phyloP scores from a whole-genome alignment of 176 grass and related monocot species.

The Alopecurus myosuroides region DNA sequence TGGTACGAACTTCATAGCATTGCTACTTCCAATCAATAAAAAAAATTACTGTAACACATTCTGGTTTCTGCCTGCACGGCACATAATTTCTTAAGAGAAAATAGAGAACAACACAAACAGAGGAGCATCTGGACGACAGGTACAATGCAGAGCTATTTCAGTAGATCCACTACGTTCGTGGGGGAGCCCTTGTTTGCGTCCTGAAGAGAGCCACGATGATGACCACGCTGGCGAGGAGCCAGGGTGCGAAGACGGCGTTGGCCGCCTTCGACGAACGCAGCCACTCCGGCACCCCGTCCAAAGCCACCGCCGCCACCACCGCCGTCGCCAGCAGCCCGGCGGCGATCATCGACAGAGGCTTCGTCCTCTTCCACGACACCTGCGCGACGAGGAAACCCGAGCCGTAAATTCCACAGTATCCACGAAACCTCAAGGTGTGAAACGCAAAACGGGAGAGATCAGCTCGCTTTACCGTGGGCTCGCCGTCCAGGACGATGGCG shows the following conservation, averaged over 20 bases:
- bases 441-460: background rate
- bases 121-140: background rate
- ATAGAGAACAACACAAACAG: background rate
- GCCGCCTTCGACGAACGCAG: slow-evolving; percentile 24
- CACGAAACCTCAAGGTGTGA: background rate
- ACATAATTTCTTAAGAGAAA: background rate
- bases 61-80: background rate
- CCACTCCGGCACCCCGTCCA: slow-evolving; percentile 41
- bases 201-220: slow-evolving; percentile 42
- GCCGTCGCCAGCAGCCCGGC: slow-evolving; percentile 41
- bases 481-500: slow-evolving; percentile 62
- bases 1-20: background rate
- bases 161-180: background rate
- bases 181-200: slow-evolving; percentile 28
- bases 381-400: background rate
- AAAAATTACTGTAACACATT: background rate
- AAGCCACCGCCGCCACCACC: slow-evolving; percentile 24
- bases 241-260: slow-evolving; percentile 39
- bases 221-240: slow-evolving; percentile 48
- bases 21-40: background rate
- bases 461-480: slow-evolving; percentile 37
- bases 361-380: slow-evolving; percentile 56
- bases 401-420: background rate
- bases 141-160: background rate
- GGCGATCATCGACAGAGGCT: slow-evolving; percentile 43